These are phyloP conservation scores for Calonectria montana DNA, from an alignment of 2,329 filamentous ascomycete species.

Conservation along the genomic window DNA sequence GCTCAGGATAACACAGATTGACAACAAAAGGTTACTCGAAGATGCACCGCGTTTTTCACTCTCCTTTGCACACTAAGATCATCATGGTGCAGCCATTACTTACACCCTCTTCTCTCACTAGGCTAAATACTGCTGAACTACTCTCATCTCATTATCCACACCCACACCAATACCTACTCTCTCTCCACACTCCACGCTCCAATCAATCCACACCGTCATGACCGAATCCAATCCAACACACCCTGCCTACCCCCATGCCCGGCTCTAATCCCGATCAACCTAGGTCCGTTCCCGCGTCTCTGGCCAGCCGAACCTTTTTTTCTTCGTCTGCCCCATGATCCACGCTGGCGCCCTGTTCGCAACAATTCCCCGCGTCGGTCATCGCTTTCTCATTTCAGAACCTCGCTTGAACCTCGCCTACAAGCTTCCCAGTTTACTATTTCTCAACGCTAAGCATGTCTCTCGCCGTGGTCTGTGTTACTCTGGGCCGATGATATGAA, in stretches of 20 bases:
- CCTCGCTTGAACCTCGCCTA: conserved; percentile 27
- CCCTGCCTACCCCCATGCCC: neutral
- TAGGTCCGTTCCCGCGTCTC: conserved; percentile 2
- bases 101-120: conserved; percentile 9
- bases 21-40: neutral
- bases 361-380: conserved; percentile 36
- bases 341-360: conserved; percentile 12
- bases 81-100: neutral
- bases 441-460: neutral
- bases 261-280: neutral
- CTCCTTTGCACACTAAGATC: neutral
- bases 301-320: conserved; percentile 25
- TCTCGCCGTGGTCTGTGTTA: neutral
- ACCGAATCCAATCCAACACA: neutral
- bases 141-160: conserved; percentile 12
- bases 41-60: neutral
- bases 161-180: conserved; percentile 22
- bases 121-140: neutral
- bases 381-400: conserved; percentile 11
- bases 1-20: neutral
- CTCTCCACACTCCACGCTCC: conserved; percentile 20
- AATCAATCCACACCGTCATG: conserved; percentile 4
- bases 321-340: neutral
- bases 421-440: conserved; percentile 5
- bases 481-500: neutral